Evolutionary conservation across 352 stramenopile genomes (phyloP).

Genomic region (Phytophthora europaea): DNA sequence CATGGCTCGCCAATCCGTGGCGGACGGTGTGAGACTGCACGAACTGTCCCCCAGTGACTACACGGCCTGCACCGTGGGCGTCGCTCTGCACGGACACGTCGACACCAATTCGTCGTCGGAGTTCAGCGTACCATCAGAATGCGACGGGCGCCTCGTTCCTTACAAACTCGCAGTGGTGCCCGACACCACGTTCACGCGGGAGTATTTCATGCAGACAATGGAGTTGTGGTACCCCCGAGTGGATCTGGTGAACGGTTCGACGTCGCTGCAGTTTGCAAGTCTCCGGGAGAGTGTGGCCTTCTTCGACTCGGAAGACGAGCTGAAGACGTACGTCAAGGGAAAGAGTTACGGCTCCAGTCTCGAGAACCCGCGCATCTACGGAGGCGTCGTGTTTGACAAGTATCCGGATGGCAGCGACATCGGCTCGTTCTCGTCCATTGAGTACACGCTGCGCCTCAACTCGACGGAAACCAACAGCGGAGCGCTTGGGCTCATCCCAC

Average conservation of each 20-base stretch:
- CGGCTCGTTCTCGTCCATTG: slow-evolving; percentile 52
- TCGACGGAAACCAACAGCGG: slow-evolving; percentile 45
- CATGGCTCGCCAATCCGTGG: slow-evolving; percentile 47
- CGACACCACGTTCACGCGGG: slow-evolving; percentile 60
- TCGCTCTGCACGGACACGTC: slow-evolving; percentile 47
- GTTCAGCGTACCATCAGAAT: slow-evolving; percentile 44
- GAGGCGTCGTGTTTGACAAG: slow-evolving; percentile 64
- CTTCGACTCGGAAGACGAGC: slow-evolving; percentile 48
- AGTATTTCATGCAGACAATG: slow-evolving; percentile 72
- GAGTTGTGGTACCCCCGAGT: slow-evolving; percentile 68
- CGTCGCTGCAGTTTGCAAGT: slow-evolving; percentile 47
- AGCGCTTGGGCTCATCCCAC: slow-evolving; percentile 39
- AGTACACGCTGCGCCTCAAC: slow-evolving; percentile 78
- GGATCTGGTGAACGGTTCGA: slow-evolving; percentile 40
- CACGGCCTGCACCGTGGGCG: slow-evolving; percentile 32
- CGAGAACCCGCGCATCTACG: slow-evolving; percentile 59
- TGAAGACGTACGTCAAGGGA: slow-evolving; percentile 58
- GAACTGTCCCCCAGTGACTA: slow-evolving; percentile 49
- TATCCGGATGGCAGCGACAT: slow-evolving; percentile 43
- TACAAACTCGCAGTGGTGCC: slow-evolving; percentile 68
- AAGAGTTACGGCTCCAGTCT: slow-evolving; percentile 52
- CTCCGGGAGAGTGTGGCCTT: slow-evolving; percentile 59
- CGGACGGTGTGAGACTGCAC: slow-evolving; percentile 40
- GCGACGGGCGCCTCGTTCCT: slow-evolving; percentile 48
- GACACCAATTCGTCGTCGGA: slow-evolving; percentile 44